A percentile compares a stretch with the other conserved stretches of the same genome.
phyloP scores from a whole-genome alignment of 73 alveolate species.

The Urostyla sp. region DNA sequence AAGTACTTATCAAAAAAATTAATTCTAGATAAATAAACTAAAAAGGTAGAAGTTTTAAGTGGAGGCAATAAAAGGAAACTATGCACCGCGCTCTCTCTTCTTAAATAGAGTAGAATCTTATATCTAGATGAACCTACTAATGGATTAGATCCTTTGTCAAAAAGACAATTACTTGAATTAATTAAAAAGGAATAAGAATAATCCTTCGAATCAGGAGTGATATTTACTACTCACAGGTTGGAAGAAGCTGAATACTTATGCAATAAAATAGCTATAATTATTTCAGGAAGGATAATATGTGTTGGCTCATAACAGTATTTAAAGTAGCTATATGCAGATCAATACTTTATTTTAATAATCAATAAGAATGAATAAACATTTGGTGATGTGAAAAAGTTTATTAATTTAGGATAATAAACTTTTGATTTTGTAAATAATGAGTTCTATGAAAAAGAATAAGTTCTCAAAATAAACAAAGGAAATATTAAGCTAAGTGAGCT shows the following conservation, averaged over 20 bases:
- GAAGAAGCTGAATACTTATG: constrained; percentile 93
- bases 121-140: constrained; percentile 86
- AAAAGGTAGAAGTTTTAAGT: constrained; percentile 65
- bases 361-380: background rate
- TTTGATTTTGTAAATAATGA: background rate
- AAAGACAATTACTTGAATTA: constrained; percentile 69
- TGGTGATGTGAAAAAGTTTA: background rate
- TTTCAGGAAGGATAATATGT: constrained; percentile 84
- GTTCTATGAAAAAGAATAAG: background rate
- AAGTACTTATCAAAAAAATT: constrained; percentile 67
- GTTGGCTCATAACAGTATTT: constrained; percentile 84
- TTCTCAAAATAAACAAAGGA: background rate
- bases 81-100: constrained; percentile 81
- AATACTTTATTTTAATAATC: constrained; percentile 73
- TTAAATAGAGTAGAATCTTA: constrained; percentile 76
- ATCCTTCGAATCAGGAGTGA: constrained; percentile 59
- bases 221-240: constrained; percentile 88
- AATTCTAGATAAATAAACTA: constrained; percentile 62
- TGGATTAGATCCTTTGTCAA: constrained; percentile 84
- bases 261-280: constrained; percentile 86
- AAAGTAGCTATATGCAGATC: constrained; percentile 84
- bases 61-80: constrained; percentile 94
- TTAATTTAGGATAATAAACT: too few species aligned
- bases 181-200: constrained; percentile 32
- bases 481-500: background rate